Evolutionary conservation across 345 rosid genomes (phyloP).

Genomic region (Schrenkiella parvula): DNA sequence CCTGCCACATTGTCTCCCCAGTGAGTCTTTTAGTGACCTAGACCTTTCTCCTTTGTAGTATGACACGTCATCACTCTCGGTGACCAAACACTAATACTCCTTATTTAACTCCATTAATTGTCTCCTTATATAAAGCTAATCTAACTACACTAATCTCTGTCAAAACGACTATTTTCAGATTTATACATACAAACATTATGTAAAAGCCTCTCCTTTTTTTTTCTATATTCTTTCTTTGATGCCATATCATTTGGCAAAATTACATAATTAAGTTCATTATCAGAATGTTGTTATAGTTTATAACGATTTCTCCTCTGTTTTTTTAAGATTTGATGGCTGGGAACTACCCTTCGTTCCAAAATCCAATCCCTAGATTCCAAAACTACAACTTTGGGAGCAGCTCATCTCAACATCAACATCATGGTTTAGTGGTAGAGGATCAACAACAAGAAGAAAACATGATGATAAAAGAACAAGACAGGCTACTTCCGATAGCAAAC

Average conservation of each 20-base stretch:
- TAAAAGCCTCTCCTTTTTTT: not conserved
- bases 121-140: slow-evolving; percentile 21
- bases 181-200: not conserved
- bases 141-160: not conserved
- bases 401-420: slow-evolving; percentile 25
- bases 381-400: slow-evolving; percentile 22
- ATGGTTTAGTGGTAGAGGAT: slow-evolving; percentile 22
- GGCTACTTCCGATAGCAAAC: slow-evolving; percentile 66
- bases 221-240: not conserved
- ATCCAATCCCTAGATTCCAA: slow-evolving; percentile 19
- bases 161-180: slow-evolving; percentile 12
- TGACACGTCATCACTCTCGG: slow-evolving; percentile 29
- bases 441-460: slow-evolving; percentile 33
- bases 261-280: not conserved
- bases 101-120: not conserved
- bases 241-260: slow-evolving; percentile 1
- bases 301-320: not conserved
- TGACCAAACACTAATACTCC: slow-evolving; percentile 16
- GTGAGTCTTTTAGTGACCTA: slow-evolving; percentile 5
- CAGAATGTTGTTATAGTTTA: not conserved
- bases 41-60: slow-evolving; percentile 10
- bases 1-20: slow-evolving; percentile 36
- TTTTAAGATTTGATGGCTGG: slow-evolving; percentile 6
- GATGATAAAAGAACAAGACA: slow-evolving; percentile 58
- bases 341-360: slow-evolving; percentile 19